Percentiles rank a stretch among this genome's conserved stretches.
Conservation (phyloP, 1,284 basidiomycete genomes). For the Ustilago cynodontis region DNA sequence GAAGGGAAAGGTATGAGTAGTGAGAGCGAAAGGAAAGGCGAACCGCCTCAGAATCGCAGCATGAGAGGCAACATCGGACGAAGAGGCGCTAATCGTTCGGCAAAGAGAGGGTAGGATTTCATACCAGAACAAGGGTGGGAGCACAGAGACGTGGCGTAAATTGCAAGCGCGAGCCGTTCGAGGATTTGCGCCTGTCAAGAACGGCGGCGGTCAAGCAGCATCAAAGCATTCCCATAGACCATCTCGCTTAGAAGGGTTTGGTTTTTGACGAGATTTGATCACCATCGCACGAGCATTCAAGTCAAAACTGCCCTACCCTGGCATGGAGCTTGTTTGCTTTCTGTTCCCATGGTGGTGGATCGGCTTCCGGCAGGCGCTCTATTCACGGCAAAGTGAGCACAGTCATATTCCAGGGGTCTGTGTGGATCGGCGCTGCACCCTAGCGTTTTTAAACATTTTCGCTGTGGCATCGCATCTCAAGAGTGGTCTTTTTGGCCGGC, state of each 20-base stretch:
- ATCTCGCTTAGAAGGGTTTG: conserved; percentile 1
- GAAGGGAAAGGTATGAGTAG: background rate
- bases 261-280: conserved; percentile 6
- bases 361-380: too few species aligned
- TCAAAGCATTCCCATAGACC: background rate
- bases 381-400: background rate
- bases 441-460: too few species aligned
- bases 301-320: too few species aligned
- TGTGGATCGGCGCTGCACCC: conserved; percentile 3
- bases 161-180: conserved; percentile 1
- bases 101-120: conserved; percentile 2
- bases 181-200: conserved; percentile 9
- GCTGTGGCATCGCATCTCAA: background rate
- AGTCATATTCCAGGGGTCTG: background rate
- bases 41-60: background rate
- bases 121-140: background rate
- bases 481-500: background rate
- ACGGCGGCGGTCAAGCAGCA: background rate
- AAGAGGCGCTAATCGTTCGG: conserved; percentile 5
- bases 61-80: background rate
- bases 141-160: background rate
- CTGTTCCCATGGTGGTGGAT: too few species aligned
- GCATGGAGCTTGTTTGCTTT: too few species aligned
- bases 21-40: background rate
- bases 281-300: background rate